Evolutionary conservation across 2,329 filamentous ascomycete genomes (phyloP).

Genomic region (Nannizziopsis barbatae): DNA sequence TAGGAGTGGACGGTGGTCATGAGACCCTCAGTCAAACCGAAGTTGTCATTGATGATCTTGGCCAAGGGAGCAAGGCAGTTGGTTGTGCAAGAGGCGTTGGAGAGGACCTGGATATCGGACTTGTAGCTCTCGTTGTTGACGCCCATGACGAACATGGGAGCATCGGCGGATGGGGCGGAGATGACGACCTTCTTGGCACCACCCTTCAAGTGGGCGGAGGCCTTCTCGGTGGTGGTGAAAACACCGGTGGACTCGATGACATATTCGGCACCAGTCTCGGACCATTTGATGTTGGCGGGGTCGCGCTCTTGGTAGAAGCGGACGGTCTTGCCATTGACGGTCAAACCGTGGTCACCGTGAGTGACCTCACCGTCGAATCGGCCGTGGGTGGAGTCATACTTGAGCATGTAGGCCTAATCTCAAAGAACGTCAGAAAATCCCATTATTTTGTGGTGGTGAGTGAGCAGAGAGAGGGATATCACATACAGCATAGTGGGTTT

Average conservation of each 20-base stretch:
- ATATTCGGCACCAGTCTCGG: conserved; percentile 77
- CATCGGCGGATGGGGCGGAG: conserved; percentile 53
- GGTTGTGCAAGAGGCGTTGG: conserved; percentile 99
- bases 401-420: conserved; percentile 93
- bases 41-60: conserved; percentile 99
- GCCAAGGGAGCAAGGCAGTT: conserved; percentile 99
- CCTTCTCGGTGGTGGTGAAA: conserved; percentile 98
- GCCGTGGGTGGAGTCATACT: conserved; percentile 97
- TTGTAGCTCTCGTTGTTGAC: conserved; percentile 95
- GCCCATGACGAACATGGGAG: conserved; percentile 99
- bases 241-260: conserved; percentile 96
- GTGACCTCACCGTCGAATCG: conserved; percentile 86
- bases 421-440: conserved; percentile 8
- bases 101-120: conserved; percentile 82
- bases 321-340: conserved; percentile 89
- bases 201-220: conserved; percentile 82
- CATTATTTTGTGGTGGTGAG: background rate
- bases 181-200: conserved; percentile 96
- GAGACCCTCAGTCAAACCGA: conserved; percentile 91
- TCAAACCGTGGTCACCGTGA: conserved; percentile 59
- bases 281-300: conserved; percentile 83
- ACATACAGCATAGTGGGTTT: conserved; percentile 92
- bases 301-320: conserved; percentile 91
- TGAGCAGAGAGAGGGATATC: conserved; percentile 2
- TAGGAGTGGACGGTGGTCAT: conserved; percentile 99